These are phyloP conservation scores for Crinitomyces ghanaensis DNA, from an alignment of 805 yeast species.

Conservation along the genomic window DNA sequence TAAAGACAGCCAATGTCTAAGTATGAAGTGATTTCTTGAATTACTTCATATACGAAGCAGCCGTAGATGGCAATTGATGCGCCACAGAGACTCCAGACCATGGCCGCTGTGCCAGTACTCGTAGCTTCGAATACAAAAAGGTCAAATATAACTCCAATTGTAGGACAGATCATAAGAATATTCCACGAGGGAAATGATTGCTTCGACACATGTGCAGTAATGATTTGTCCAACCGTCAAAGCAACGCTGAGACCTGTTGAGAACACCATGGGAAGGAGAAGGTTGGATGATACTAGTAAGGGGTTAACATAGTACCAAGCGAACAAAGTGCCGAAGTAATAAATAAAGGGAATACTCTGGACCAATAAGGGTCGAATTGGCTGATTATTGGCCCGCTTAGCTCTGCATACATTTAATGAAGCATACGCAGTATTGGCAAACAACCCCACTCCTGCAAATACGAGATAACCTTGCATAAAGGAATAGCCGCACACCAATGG, in stretches of 20 bases:
- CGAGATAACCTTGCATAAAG: constrained; percentile 32
- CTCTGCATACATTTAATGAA: constrained; percentile 45
- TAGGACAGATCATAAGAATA: constrained; percentile 49
- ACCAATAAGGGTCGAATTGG: constrained; percentile 28
- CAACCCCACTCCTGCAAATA: constrained; percentile 45
- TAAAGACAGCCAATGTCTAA: constrained; percentile 74
- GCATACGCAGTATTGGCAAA: constrained; percentile 62
- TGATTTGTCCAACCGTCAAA: constrained; percentile 81
- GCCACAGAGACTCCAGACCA: constrained; percentile 68
- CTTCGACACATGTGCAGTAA: constrained; percentile 71
- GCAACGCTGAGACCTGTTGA: constrained; percentile 70
- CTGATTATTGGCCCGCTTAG: constrained; percentile 24
- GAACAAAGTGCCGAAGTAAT: constrained; percentile 41
- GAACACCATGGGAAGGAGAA: constrained; percentile 44
- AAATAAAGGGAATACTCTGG: constrained; percentile 58
- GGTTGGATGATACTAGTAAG: constrained; percentile 22
- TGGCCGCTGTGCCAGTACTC: constrained; percentile 36
- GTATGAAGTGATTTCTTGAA: constrained; percentile 65
- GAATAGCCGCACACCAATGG: constrained; percentile 31
- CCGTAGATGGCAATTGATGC: constrained; percentile 59
- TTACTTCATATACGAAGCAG: constrained; percentile 64
- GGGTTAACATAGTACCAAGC: constrained; percentile 40
- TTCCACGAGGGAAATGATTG: constrained; percentile 63
- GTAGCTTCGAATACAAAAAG: constrained; percentile 25
- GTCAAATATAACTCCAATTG: constrained; percentile 22